Percentiles rank a stretch among this genome's conserved stretches.
phyloP scores from a whole-genome alignment of 768 basidiomycete genomes.

The Amanita molliuscula region DNA sequence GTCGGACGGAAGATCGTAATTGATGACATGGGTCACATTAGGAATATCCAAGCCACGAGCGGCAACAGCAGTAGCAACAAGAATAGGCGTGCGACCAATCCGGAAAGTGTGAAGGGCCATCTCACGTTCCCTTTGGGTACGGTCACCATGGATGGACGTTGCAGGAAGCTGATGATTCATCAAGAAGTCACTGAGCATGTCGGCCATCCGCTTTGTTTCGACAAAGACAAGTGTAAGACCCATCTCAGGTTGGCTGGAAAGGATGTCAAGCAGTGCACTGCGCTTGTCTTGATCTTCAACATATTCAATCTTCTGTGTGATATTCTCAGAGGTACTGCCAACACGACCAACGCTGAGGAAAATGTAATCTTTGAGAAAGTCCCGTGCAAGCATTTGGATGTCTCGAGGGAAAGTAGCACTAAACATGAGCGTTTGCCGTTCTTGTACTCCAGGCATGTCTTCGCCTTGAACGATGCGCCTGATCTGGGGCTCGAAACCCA shows the following conservation, averaged over 20 bases:
- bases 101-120: slow-evolving; percentile 92
- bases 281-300: slow-evolving; percentile 97
- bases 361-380: slow-evolving; percentile 97
- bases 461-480: slow-evolving; percentile 95
- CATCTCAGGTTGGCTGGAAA: slow-evolving; percentile 46
- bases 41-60: slow-evolving; percentile 99
- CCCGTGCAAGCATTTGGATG: slow-evolving; percentile 92
- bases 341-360: slow-evolving; percentile 98
- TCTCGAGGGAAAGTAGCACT: slow-evolving; percentile 98
- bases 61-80: slow-evolving; percentile 97
- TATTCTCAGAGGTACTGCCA: slow-evolving; percentile 98
- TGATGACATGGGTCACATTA: slow-evolving; percentile 97
- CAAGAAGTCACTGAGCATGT: slow-evolving; percentile 95
- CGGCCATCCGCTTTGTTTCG: slow-evolving; percentile 99
- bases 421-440: slow-evolving; percentile 99
- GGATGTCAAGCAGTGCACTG: slow-evolving; percentile 89
- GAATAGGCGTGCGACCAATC: slow-evolving; percentile 86
- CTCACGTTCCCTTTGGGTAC: slow-evolving; percentile 96
- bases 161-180: slow-evolving; percentile 74
- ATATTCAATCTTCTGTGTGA: slow-evolving; percentile 97
- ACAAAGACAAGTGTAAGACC: slow-evolving; percentile 95
- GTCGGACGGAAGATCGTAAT: slow-evolving; percentile 95
- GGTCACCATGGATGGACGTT: slow-evolving; percentile 97
- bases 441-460: slow-evolving; percentile 90
- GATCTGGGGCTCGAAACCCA: slow-evolving; percentile 99